These are phyloP conservation scores for Delonix regia DNA, from an alignment of 306 rosid genomes.

Conservation along the genomic window DNA sequence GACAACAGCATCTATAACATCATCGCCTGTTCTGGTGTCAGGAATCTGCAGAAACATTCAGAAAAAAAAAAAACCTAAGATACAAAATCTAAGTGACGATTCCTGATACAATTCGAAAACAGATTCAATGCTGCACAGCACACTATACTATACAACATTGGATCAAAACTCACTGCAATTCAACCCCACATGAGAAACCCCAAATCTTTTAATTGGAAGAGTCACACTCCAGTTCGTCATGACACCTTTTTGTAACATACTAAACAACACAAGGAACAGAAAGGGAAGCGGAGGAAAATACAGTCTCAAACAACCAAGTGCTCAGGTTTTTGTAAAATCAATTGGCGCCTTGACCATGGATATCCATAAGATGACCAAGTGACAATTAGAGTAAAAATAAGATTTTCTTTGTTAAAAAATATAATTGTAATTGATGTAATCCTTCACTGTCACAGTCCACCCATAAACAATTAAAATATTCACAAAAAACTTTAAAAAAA, in stretches of 20 bases:
- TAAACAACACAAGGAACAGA: background rate
- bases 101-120: slow-evolving; percentile 11
- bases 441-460: too few species aligned
- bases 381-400: too few species aligned
- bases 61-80: background rate
- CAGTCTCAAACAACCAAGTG: background rate
- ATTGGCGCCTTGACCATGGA: background rate
- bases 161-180: too few species aligned
- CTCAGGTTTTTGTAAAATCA: slow-evolving; percentile 2
- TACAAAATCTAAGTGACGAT: background rate
- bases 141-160: too few species aligned
- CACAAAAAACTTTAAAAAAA: background rate
- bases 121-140: too few species aligned
- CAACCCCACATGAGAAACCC: background rate
- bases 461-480: too few species aligned
- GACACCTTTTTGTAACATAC: background rate
- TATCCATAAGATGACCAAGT: background rate
- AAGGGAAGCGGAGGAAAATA: background rate
- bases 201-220: background rate
- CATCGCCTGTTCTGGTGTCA: slow-evolving; percentile 68
- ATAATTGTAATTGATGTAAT: too few species aligned
- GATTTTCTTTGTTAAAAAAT: too few species aligned
- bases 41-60: slow-evolving; percentile 71
- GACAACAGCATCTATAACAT: slow-evolving; percentile 73
- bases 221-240: background rate